A percentile compares a stretch with the other conserved stretches of the same genome.
phyloP scores from a whole-genome alignment of 768 basidiomycete genomes.

The Grammothele lineata region DNA sequence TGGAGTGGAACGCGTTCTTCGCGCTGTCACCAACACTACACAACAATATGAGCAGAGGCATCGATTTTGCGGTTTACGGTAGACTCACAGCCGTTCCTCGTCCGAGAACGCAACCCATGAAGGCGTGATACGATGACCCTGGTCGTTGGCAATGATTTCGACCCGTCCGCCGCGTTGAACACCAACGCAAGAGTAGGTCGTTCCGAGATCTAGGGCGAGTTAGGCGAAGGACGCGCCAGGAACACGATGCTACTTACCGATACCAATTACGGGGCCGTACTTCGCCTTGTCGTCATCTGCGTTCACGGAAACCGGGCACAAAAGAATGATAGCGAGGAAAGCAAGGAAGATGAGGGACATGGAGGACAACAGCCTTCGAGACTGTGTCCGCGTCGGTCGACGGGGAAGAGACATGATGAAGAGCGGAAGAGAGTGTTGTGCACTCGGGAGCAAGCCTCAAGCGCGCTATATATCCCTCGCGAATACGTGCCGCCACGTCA shows the following conservation, averaged over 20 bases:
- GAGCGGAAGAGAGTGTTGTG: constrained; percentile 9
- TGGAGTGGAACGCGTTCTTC: constrained; percentile 92
- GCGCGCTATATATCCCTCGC: constrained; percentile 14
- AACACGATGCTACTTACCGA: constrained; percentile 47
- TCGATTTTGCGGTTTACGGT: background rate
- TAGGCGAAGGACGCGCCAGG: constrained; percentile 2
- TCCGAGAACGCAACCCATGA: constrained; percentile 61
- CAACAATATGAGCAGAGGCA: background rate
- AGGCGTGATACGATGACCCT: constrained; percentile 61
- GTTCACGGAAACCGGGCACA: constrained; percentile 57
- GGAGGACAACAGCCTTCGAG: constrained; percentile 51
- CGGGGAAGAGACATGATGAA: constrained; percentile 25
- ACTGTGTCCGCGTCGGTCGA: constrained; percentile 55
- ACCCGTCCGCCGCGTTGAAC: constrained; percentile 45
- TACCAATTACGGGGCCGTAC: constrained; percentile 92
- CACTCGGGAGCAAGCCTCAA: background rate
- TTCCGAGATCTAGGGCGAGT: constrained; percentile 71
- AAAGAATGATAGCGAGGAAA: constrained; percentile 66
- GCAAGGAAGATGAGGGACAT: constrained; percentile 46
- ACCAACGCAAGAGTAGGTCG: constrained; percentile 90
- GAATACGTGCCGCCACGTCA: constrained; percentile 20
- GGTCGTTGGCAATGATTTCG: constrained; percentile 41
- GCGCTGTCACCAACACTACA: constrained; percentile 84
- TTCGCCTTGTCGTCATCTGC: constrained; percentile 66
- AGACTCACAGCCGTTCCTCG: constrained; percentile 46